Percentiles rank a stretch among this genome's conserved stretches.
These are phyloP conservation scores for Dothidotthia symphoricarpi DNA, from an alignment of 2,329 filamentous ascomycete genomes.

Conservation along the genomic window DNA sequence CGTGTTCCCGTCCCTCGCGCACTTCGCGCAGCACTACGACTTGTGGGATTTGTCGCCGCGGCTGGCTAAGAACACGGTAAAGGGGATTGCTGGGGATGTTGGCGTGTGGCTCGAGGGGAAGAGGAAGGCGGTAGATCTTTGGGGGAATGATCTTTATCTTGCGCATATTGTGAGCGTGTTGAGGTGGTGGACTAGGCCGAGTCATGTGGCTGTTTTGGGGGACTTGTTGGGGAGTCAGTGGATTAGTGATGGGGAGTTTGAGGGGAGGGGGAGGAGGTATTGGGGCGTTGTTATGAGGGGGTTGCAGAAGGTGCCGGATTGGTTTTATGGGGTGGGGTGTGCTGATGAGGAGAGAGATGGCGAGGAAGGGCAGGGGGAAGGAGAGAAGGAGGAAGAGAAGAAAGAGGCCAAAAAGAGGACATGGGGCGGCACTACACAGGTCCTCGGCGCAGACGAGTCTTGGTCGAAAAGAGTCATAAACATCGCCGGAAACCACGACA, in stretches of 20 bases:
- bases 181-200: slow-evolving; percentile 79
- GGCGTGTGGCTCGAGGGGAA: slow-evolving; percentile 63
- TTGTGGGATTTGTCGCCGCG: slow-evolving; percentile 8
- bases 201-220: slow-evolving; percentile 83
- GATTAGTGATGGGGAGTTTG: slow-evolving; percentile 84
- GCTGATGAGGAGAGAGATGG: slow-evolving; percentile 12
- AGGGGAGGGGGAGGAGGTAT: slow-evolving; percentile 67
- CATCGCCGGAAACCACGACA: slow-evolving; percentile 91
- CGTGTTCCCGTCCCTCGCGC: slow-evolving; percentile 43
- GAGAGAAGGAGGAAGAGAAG: slow-evolving; percentile 1
- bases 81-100: slow-evolving; percentile 56
- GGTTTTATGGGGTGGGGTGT: slow-evolving; percentile 20
- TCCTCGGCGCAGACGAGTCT: slow-evolving; percentile 46
- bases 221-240: slow-evolving; percentile 94
- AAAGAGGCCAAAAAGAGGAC: slow-evolving; percentile 9
- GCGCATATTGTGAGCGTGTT: slow-evolving; percentile 86
- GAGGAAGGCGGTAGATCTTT: slow-evolving; percentile 80
- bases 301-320: slow-evolving; percentile 59
- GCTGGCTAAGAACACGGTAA: slow-evolving; percentile 12
- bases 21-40: slow-evolving; percentile 1
- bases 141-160: slow-evolving; percentile 93
- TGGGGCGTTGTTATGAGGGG: slow-evolving; percentile 79
- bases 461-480: slow-evolving; percentile 85
- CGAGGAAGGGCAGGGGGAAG: slow-evolving; percentile 23
- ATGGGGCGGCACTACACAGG: slow-evolving; percentile 36